Conservation (phyloP, 2,329 filamentous ascomycete genomes). For the Ceratocystis alfenasii region DNA sequence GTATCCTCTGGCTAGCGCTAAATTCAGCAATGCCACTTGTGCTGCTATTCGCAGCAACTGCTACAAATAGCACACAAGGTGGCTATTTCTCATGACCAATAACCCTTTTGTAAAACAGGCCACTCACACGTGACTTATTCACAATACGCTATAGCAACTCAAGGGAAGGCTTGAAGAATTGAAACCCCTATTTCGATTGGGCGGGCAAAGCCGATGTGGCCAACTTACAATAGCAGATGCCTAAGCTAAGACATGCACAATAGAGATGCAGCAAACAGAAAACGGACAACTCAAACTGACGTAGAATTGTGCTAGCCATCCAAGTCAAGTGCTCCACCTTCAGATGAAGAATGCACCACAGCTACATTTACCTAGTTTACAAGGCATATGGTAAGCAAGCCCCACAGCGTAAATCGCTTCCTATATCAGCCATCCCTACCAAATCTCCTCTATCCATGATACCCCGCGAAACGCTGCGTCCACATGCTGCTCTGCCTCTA, state of each 20-base stretch:
- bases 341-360: no score
- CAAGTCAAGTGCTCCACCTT: no score
- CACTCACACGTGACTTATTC: neutral
- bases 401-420: no score
- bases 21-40: neutral
- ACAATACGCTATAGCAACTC: neutral
- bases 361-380: no score
- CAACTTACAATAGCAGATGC: neutral
- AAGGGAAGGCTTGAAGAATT: neutral
- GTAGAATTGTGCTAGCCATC: no score
- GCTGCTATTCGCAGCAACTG: slow-evolving; percentile 4
- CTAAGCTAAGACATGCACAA: neutral
- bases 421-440: slow-evolving; percentile 31
- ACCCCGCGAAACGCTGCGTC: slow-evolving; percentile 31
- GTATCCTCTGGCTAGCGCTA: neutral
- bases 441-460: slow-evolving; percentile 48
- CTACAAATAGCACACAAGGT: neutral
- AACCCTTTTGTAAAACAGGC: neutral
- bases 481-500: slow-evolving; percentile 31
- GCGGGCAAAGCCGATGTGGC: neutral
- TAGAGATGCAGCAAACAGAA: neutral
- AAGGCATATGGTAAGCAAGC: no score
- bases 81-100: neutral
- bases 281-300: no score
- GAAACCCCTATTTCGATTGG: neutral